A percentile compares a stretch with the other conserved stretches of the same genome.
Evolutionary conservation across 306 rosid genomes (phyloP).

Genomic region (Corylus avellana): DNA sequence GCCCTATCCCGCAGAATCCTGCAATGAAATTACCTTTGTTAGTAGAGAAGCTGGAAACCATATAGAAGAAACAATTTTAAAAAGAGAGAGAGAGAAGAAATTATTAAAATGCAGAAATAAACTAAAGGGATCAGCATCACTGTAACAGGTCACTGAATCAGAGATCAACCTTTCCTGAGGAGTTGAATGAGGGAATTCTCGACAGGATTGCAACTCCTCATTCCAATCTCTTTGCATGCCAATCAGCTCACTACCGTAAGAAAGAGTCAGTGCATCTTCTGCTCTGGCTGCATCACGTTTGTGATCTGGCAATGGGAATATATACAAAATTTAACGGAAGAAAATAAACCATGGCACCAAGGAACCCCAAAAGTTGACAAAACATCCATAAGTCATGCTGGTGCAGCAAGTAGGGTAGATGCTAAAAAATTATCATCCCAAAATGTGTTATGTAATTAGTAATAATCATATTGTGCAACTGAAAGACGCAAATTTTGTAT

Average conservation of each 20-base stretch:
- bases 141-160: conserved; percentile 19
- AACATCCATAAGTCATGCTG: not conserved
- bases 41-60: conserved; percentile 6
- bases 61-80: conserved; percentile 17
- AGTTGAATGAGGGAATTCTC: conserved; percentile 87
- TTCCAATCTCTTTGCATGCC: conserved; percentile 99
- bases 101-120: conserved; percentile 13
- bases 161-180: conserved; percentile 87
- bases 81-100: too few relatives aligned
- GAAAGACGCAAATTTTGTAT: too few relatives aligned
- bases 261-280: conserved; percentile 85
- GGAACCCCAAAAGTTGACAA: conserved; percentile 13
- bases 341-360: conserved; percentile 5
- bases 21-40: conserved; percentile 24
- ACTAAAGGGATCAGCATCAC: conserved; percentile 1
- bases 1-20: conserved; percentile 98
- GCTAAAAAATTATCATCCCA: too few relatives aligned
- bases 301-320: conserved; percentile 62
- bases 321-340: conserved; percentile 7
- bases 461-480: not conserved
- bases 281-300: conserved; percentile 93
- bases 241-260: conserved; percentile 91
- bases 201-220: conserved; percentile 97
- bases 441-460: not conserved
- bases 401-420: not conserved